Conservation (phyloP, 1,139 yeast genomes). For the Spathaspora sp. region DNA sequence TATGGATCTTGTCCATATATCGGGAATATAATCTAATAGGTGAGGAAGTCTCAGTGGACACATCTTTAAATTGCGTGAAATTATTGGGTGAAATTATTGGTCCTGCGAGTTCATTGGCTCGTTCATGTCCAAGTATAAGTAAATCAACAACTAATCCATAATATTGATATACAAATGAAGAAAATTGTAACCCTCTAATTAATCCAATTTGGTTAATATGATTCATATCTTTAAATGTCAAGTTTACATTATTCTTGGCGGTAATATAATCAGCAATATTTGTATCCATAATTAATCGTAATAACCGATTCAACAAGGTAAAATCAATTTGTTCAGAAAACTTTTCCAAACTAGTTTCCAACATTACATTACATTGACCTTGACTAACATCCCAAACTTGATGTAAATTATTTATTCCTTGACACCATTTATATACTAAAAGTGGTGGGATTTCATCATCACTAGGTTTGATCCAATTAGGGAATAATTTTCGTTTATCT, state of each 20-base stretch:
- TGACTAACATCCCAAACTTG: slow-evolving; percentile 75
- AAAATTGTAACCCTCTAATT: slow-evolving; percentile 83
- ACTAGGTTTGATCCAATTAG: slow-evolving; percentile 94
- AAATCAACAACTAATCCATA: slow-evolving; percentile 86
- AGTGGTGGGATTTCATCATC: slow-evolving; percentile 94
- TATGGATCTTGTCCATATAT: slow-evolving; percentile 77
- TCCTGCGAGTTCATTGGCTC: slow-evolving; percentile 90
- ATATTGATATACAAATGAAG: slow-evolving; percentile 86
- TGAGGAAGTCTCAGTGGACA: slow-evolving; percentile 54
- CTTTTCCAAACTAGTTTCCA: slow-evolving; percentile 70
- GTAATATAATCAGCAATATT: slow-evolving; percentile 94
- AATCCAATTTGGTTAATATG: slow-evolving; percentile 89
- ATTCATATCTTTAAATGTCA: slow-evolving; percentile 92
- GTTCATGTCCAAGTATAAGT: slow-evolving; percentile 75
- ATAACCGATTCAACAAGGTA: slow-evolving; percentile 76
- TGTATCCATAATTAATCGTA: slow-evolving; percentile 82
- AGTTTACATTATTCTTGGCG: slow-evolving; percentile 79
- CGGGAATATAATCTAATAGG: slow-evolving; percentile 85
- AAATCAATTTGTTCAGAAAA: slow-evolving; percentile 85
- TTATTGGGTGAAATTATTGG: slow-evolving; percentile 69
- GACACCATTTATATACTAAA: slow-evolving; percentile 91
- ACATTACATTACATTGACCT: slow-evolving; percentile 82
- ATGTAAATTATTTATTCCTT: slow-evolving; percentile 80
- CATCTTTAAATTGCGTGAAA: slow-evolving; percentile 68
- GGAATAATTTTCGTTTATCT: slow-evolving; percentile 82